Percentiles rank a stretch among this genome's conserved stretches.
phyloP scores from a whole-genome alignment of 441 rosid species.

The Adansonia grandidieri region DNA sequence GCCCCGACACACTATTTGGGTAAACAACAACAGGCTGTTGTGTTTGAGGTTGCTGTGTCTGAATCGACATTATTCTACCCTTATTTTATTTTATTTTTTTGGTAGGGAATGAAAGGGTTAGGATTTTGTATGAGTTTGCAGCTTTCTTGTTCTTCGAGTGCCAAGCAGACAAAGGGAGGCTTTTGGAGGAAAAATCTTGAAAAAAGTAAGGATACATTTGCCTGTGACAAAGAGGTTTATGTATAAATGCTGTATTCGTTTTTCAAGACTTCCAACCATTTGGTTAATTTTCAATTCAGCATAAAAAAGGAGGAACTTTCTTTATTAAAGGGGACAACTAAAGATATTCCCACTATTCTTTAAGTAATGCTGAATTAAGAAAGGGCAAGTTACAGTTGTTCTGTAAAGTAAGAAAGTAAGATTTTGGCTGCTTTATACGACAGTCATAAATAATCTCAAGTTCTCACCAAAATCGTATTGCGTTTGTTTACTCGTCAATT shows the following conservation, averaged over 20 bases:
- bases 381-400: constrained; percentile 45
- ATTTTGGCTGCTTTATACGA: constrained; percentile 43
- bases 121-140: too few species aligned
- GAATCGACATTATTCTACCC: constrained; percentile 40
- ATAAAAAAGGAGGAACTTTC: constrained; percentile 35
- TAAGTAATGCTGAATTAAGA: constrained; percentile 29
- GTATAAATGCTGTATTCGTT: constrained; percentile 10
- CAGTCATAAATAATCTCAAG: constrained; percentile 23
- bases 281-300: constrained; percentile 28
- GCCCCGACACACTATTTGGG: constrained; percentile 57
- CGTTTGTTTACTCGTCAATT: constrained; percentile 29
- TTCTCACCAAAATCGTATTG: constrained; percentile 28
- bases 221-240: constrained; percentile 8
- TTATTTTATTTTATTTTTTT: neutral
- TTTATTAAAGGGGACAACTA: constrained; percentile 56
- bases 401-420: constrained; percentile 58
- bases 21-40: constrained; percentile 61
- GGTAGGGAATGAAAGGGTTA: neutral
- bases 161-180: constrained; percentile 3
- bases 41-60: constrained; percentile 37
- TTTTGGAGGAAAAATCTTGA: constrained; percentile 28
- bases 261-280: neutral
- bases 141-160: neutral
- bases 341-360: constrained; percentile 48
- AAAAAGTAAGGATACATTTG: constrained; percentile 34